Conservation (phyloP, 345 rosid species). For the Durio zibethinus region DNA sequence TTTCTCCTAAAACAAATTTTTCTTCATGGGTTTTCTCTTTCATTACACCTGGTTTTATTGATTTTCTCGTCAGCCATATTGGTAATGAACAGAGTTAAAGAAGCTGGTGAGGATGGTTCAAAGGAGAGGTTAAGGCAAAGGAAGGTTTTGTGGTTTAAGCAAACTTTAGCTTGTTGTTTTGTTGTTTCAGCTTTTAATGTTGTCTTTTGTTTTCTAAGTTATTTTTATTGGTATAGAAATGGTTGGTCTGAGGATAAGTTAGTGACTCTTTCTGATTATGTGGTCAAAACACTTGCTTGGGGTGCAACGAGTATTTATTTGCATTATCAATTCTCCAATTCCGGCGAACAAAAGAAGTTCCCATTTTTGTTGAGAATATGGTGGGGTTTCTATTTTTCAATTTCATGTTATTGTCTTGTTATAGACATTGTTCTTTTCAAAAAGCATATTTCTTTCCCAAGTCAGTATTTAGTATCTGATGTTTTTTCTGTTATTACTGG, state of each 20-base stretch:
- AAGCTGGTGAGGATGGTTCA: conserved; percentile 24
- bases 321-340: conserved; percentile 24
- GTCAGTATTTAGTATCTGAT: conserved; percentile 44
- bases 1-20: conserved; percentile 39
- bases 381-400: conserved; percentile 56
- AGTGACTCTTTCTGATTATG: conserved; percentile 56
- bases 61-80: conserved; percentile 30
- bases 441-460: conserved; percentile 23
- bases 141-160: conserved; percentile 32
- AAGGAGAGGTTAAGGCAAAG: conserved; percentile 21
- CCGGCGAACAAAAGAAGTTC: conserved; percentile 32
- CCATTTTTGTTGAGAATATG: conserved; percentile 59
- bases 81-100: conserved; percentile 32
- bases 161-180: conserved; percentile 44
- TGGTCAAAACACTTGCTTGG: conserved; percentile 60
- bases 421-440: conserved; percentile 42
- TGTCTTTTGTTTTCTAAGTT: conserved; percentile 44
- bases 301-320: conserved; percentile 42
- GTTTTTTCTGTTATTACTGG: conserved; percentile 42
- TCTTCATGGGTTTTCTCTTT: conserved; percentile 38
- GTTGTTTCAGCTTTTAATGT: conserved; percentile 54
- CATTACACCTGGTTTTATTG: conserved; percentile 45
- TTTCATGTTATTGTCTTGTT: conserved; percentile 62
- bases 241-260: conserved; percentile 50
- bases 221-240: conserved; percentile 62